phyloP scores from a whole-genome alignment of 2,329 filamentous ascomycete species.

The Calonectria pauciramosa region DNA sequence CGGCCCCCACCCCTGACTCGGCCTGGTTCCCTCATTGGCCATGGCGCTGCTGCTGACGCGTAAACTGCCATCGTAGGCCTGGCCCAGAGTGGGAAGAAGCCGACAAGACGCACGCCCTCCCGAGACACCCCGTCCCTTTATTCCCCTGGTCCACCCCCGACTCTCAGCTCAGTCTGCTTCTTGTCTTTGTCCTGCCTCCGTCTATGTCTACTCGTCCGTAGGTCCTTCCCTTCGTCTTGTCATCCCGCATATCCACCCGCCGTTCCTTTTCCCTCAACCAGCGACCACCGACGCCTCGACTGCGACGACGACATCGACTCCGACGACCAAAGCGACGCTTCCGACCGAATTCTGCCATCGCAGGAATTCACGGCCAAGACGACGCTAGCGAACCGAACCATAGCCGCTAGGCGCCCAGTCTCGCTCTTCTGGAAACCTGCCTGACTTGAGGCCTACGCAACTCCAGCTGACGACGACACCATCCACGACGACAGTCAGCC shows the following conservation, averaged over 20 bases:
- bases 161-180: conserved; percentile 44
- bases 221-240: conserved; percentile 34
- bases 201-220: conserved; percentile 29
- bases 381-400: conserved; percentile 36
- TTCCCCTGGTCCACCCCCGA: conserved; percentile 50
- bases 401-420: conserved; percentile 36
- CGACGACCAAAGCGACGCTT: conserved; percentile 25
- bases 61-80: conserved; percentile 52
- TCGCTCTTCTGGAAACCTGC: conserved; percentile 43
- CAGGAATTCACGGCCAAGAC: conserved; percentile 20
- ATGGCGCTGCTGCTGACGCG: conserved; percentile 52
- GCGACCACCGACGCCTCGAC: conserved; percentile 28
- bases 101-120: conserved; percentile 48
- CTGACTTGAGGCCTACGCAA: conserved; percentile 42
- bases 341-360: conserved; percentile 26
- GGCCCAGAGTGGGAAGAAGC: conserved; percentile 43
- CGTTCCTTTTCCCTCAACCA: conserved; percentile 37
- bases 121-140: conserved; percentile 51
- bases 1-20: conserved; percentile 37
- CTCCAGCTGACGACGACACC: conserved; percentile 44
- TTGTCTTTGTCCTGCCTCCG: conserved; percentile 34
- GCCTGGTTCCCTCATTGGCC: conserved; percentile 46
- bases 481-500: conserved; percentile 43
- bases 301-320: conserved; percentile 26
- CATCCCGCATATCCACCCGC: conserved; percentile 39